These are phyloP conservation scores for Pythium aphanidermatum DNA, from an alignment of 352 stramenopile species.

Conservation along the genomic window DNA sequence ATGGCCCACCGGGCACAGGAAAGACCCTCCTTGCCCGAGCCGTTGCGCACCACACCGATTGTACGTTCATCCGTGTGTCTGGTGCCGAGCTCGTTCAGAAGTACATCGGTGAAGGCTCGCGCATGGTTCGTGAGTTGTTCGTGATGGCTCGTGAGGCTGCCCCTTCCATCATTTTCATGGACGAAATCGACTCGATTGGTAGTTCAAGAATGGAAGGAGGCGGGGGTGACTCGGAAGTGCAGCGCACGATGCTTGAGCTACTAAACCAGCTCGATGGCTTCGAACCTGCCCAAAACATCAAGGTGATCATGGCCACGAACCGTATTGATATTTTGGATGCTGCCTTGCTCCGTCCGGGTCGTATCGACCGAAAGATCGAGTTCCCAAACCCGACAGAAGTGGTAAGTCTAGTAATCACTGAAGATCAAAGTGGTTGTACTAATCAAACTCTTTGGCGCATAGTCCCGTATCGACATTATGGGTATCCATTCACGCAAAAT, in stretches of 20 bases:
- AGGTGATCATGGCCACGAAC: constrained; percentile 99
- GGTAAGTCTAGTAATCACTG: constrained; percentile 45
- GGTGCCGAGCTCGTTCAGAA: constrained; percentile 99
- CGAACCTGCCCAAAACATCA: constrained; percentile 97
- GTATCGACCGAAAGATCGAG: constrained; percentile 99
- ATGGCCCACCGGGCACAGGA: constrained; percentile 96
- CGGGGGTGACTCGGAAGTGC: constrained; percentile 97
- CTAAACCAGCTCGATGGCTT: constrained; percentile 98
- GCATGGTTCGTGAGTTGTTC: constrained; percentile 99
- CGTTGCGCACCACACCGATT: constrained; percentile 99
- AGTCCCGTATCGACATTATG: constrained; percentile 96
- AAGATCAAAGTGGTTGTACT: too few relatives aligned
- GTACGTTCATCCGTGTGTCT: constrained; percentile 99
- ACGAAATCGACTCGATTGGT: constrained; percentile 99
- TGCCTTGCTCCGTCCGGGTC: constrained; percentile 94
- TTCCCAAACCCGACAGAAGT: constrained; percentile 98
- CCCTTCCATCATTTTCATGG: constrained; percentile 99
- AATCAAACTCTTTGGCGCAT: constrained; percentile 16
- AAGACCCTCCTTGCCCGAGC: constrained; percentile 98
- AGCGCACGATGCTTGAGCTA: constrained; percentile 99
- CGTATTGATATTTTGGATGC: constrained; percentile 98
- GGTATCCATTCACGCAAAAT: constrained; percentile 99
- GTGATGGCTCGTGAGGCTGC: constrained; percentile 97
- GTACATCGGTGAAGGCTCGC: constrained; percentile 98
- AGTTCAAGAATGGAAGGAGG: constrained; percentile 89